A percentile compares a stretch with the other conserved stretches of the same genome.
These are phyloP conservation scores for Dimocarpus longan DNA, from an alignment of 345 rosid species.

Conservation along the genomic window DNA sequence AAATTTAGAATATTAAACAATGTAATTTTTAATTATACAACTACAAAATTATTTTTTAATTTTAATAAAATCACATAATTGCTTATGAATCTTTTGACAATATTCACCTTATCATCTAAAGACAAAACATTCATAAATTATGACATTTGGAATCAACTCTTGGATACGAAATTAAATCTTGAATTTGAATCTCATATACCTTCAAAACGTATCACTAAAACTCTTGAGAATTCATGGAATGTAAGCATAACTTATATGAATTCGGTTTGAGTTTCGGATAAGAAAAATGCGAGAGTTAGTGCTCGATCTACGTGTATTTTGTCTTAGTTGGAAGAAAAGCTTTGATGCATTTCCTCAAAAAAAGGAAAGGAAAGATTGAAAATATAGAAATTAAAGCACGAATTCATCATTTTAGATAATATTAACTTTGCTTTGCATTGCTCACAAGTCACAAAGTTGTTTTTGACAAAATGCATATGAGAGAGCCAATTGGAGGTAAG, in stretches of 20 bases:
- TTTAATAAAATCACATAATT: no score
- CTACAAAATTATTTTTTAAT: no score
- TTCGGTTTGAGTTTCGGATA: not conserved
- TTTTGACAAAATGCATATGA: not conserved
- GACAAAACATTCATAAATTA: no score
- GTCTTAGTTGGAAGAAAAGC: conserved; percentile 28
- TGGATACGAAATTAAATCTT: no score
- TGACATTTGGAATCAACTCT: no score
- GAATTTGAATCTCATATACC: no score
- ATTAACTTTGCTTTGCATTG: conserved; percentile 1
- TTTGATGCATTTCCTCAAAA: conserved; percentile 27
- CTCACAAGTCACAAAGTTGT: conserved; percentile 14
- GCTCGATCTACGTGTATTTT: conserved; percentile 25
- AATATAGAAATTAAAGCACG: not conserved
- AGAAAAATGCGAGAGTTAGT: not conserved
- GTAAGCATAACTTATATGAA: not conserved
- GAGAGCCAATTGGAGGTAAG: not conserved
- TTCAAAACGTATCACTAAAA: not conserved
- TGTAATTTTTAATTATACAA: no score
- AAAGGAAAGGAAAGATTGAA: not conserved
- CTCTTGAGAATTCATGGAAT: not conserved
- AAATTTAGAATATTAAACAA: no score
- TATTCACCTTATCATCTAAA: no score
- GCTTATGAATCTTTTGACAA: no score
- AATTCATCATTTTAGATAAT: not conserved